A percentile compares a stretch with the other conserved stretches of the same genome.
These are phyloP conservation scores for Microdochium trichocladiopsis DNA, from an alignment of 2,329 filamentous ascomycete genomes.

Conservation along the genomic window DNA sequence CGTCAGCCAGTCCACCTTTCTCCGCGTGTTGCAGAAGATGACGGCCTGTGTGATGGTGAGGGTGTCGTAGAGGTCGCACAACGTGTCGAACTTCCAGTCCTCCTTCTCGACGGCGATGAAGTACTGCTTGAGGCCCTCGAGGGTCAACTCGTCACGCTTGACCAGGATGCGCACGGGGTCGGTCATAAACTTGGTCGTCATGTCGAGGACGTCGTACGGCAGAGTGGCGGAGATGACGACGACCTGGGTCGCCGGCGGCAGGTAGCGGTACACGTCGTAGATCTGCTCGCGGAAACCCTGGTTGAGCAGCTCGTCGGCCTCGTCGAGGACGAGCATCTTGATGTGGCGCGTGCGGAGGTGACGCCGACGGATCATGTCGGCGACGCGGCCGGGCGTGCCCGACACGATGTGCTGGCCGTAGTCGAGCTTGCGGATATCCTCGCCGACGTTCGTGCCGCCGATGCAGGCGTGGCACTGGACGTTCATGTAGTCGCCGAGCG, in stretches of 20 bases:
- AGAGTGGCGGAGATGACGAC: slow-evolving; percentile 95
- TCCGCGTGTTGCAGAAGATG: slow-evolving; percentile 98
- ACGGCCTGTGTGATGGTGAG: slow-evolving; percentile 98
- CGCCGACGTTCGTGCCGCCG: slow-evolving; percentile 93
- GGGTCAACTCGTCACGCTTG: slow-evolving; percentile 96
- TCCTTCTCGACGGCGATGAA: slow-evolving; percentile 99
- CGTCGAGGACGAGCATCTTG: slow-evolving; percentile 57
- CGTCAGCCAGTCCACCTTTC: slow-evolving; percentile 98
- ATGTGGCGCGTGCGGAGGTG: slow-evolving; percentile 53
- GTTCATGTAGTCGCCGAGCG: slow-evolving; percentile 99
- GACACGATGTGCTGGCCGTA: slow-evolving; percentile 97
- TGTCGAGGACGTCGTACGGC: slow-evolving; percentile 95
- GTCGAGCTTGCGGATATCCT: slow-evolving; percentile 95
- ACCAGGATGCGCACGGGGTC: slow-evolving; percentile 94
- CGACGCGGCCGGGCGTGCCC: slow-evolving; percentile 90
- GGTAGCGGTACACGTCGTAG: slow-evolving; percentile 96
- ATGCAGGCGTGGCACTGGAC: slow-evolving; percentile 99
- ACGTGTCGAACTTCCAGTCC: slow-evolving; percentile 98
- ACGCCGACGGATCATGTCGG: slow-evolving; percentile 55
- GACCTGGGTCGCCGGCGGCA: slow-evolving; percentile 95
- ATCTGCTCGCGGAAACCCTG: slow-evolving; percentile 97
- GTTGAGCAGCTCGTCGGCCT: slow-evolving; percentile 66
- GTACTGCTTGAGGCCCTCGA: slow-evolving; percentile 97
- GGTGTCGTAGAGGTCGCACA: slow-evolving; percentile 97
- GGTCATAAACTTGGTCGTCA: slow-evolving; percentile 99